Evolutionary conservation across 2,329 filamentous ascomycete genomes (phyloP).

Genomic region (Diaporthe velutina): DNA sequence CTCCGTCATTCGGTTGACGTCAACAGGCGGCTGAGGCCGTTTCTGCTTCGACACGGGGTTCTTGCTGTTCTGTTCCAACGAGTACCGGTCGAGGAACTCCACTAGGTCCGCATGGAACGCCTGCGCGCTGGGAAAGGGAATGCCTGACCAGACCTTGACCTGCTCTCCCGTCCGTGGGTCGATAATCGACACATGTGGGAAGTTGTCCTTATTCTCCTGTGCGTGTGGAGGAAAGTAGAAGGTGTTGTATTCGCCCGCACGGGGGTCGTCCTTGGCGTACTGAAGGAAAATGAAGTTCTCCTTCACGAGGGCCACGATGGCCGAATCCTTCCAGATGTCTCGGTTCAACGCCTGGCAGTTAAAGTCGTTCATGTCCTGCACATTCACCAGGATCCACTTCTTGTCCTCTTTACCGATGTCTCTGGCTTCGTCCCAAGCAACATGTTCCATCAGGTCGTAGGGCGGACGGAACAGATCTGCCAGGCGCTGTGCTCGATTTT

Average conservation of each 20-base stretch:
- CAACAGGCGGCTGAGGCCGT: conserved; percentile 72
- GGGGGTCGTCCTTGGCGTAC: conserved; percentile 87
- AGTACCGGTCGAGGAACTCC: conserved; percentile 98
- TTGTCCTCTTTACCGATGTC: conserved; percentile 87
- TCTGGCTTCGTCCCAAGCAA: conserved; percentile 87
- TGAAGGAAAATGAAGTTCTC: conserved; percentile 98
- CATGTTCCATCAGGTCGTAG: conserved; percentile 85
- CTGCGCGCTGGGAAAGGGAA: conserved; percentile 78
- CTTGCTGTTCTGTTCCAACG: conserved; percentile 86
- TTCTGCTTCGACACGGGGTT: conserved; percentile 92
- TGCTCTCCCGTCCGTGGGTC: conserved; percentile 97
- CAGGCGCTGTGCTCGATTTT: conserved; percentile 81
- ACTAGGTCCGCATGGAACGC: conserved; percentile 94
- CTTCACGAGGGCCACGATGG: conserved; percentile 82
- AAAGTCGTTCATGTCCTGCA: conserved; percentile 94
- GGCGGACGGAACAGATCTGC: conserved; percentile 94
- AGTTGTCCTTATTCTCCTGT: conserved; percentile 87
- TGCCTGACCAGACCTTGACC: conserved; percentile 94
- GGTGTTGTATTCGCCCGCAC: conserved; percentile 84
- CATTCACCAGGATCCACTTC: conserved; percentile 96
- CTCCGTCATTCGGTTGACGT: conserved; percentile 91
- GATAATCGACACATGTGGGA: conserved; percentile 95
- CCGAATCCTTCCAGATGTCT: conserved; percentile 93
- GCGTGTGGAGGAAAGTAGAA: conserved; percentile 84
- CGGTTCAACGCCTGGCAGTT: conserved; percentile 94